Percentiles rank a stretch among this genome's conserved stretches.
Evolutionary conservation across 257 asterid species (phyloP).

Genomic region (Leonotis leonurus): DNA sequence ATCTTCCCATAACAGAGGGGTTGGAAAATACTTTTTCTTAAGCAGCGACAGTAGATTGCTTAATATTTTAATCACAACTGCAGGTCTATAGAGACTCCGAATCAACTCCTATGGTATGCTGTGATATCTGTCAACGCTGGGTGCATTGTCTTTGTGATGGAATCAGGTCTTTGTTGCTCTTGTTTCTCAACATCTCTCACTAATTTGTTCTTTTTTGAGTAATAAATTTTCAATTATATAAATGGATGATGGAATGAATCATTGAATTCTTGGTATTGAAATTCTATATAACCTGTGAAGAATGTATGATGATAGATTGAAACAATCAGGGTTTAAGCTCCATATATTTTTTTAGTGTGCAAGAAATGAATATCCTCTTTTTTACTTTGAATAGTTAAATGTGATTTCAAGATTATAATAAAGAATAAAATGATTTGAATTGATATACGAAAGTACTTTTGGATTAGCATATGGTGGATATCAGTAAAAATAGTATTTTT

Average conservation of each 20-base stretch:
- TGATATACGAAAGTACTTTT: neutral
- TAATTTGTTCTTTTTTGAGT: neutral
- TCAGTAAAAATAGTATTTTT: neutral
- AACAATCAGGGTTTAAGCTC: slow-evolving; percentile 7
- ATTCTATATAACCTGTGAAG: neutral
- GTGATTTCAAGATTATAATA: neutral
- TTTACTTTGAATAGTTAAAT: neutral
- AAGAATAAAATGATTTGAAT: neutral
- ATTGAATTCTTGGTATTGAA: neutral
- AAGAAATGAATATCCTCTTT: neutral
- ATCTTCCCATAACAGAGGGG: neutral
- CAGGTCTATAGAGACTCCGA: slow-evolving; percentile 99
- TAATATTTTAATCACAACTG: slow-evolving; percentile 14
- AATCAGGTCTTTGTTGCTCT: slow-evolving; percentile 65
- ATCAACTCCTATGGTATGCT: slow-evolving; percentile 98
- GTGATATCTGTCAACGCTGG: slow-evolving; percentile 96
- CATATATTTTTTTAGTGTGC: neutral
- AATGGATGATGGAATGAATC: neutral
- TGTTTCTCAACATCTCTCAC: slow-evolving; percentile 5
- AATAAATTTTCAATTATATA: neutral
- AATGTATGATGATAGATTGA: neutral
- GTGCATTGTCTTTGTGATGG: slow-evolving; percentile 97
- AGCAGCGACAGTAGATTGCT: slow-evolving; percentile 17
- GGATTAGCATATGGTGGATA: neutral
- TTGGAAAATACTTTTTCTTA: slow-evolving; percentile 8